Conservation (phyloP, 192 early-diverging fungal genomes). For the Chytriomyces sp. region DNA sequence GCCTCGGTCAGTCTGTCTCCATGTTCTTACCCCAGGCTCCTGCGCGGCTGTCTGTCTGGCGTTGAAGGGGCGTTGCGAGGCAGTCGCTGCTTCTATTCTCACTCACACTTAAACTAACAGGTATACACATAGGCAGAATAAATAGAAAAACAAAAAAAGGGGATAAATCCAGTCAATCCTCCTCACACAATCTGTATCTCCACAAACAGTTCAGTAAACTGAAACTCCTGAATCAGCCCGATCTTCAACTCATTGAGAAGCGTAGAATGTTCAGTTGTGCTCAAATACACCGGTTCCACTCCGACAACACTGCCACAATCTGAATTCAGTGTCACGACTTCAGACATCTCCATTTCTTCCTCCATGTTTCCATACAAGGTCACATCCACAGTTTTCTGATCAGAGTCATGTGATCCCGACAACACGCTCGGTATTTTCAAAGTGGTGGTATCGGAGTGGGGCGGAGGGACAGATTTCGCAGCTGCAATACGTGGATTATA, state of each 20-base stretch:
- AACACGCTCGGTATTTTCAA: too few species aligned
- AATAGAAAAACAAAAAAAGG: too few species aligned
- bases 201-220: constrained; percentile 9
- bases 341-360: background rate
- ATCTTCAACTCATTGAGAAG: background rate
- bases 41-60: too few species aligned
- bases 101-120: too few species aligned
- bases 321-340: background rate
- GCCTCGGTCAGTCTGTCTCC: too few species aligned
- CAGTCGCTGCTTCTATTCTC: too few species aligned
- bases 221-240: background rate
- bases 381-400: background rate
- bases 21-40: too few species aligned
- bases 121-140: too few species aligned
- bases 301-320: background rate
- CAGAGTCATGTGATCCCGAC: background rate
- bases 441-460: background rate
- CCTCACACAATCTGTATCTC: constrained; percentile 11
- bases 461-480: background rate
- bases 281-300: background rate
- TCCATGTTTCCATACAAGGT: background rate
- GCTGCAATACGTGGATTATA: too few species aligned
- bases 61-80: too few species aligned
- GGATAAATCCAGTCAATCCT: too few species aligned
- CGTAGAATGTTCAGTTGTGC: background rate